A percentile compares a stretch with the other conserved stretches of the same genome.
These are phyloP conservation scores for Colletotrichum melonis DNA, from an alignment of 2,329 filamentous ascomycete genomes.

Conservation along the genomic window DNA sequence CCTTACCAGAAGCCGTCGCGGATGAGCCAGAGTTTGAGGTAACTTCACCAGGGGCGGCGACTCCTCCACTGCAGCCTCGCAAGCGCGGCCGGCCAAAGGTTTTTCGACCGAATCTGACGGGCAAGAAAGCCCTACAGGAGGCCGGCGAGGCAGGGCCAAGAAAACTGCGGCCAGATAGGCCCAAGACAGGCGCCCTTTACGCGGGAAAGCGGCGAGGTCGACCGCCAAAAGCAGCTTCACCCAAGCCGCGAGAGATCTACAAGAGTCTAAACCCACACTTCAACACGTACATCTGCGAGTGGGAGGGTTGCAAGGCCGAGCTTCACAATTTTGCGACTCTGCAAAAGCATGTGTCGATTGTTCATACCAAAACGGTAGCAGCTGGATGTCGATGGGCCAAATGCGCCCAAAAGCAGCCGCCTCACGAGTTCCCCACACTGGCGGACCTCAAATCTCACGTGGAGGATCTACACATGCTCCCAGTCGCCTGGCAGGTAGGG, in stretches of 20 bases:
- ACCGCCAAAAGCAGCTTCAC: conserved; percentile 51
- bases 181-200: conserved; percentile 37
- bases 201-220: conserved; percentile 54
- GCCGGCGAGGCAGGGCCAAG: conserved; percentile 32
- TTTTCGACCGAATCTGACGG: conserved; percentile 51
- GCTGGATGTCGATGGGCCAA: conserved; percentile 52
- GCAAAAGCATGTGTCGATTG: conserved; percentile 60
- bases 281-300: conserved; percentile 68
- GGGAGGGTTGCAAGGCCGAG: conserved; percentile 68
- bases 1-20: conserved; percentile 1
- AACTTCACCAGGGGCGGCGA: neutral
- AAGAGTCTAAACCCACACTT: conserved; percentile 55
- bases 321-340: conserved; percentile 72
- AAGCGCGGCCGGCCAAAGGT: conserved; percentile 62
- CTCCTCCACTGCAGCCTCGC: conserved; percentile 27
- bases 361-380: conserved; percentile 53
- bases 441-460: conserved; percentile 61
- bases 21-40: neutral
- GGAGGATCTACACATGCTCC: conserved; percentile 63
- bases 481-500: conserved; percentile 68
- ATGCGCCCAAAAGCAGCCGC: conserved; percentile 45
- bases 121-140: conserved; percentile 33
- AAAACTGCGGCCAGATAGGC: conserved; percentile 42
- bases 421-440: conserved; percentile 29
- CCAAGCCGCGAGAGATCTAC: conserved; percentile 55